Evolutionary conservation across 73 alveolate genomes (phyloP), one percentile per base, ranked within the genome.

Genomic region (Paramecium caudatum): DNA sequence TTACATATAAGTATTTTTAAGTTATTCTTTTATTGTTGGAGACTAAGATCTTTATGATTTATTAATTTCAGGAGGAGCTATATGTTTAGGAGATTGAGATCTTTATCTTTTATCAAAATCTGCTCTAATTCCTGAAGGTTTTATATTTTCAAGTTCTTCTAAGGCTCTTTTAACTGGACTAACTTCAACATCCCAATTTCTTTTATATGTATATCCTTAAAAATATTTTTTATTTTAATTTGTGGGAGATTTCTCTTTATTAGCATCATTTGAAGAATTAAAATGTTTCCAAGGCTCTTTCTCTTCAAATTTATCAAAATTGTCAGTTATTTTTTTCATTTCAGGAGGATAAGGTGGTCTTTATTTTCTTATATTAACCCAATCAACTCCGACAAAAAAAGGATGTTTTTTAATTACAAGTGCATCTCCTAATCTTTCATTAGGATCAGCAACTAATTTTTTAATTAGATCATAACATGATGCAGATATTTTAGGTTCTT

Each of bases 361-460:
- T 39, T 49, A 23, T n/a, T 15, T 21, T 48, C 97, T 82, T 33
- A 95, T 84, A 34, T 50, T 84, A 9, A 43, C 93, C 96, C 96
- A 95, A 62, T 95, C 98, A n/a, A 95, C 50, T 2, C 92, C 96
- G n/a, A 91, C 88, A 91, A 95, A 95, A 93, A 95, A 95, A 1
- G 98, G 96, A 83, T 95, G 98, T n/a, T 46, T 82, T 83, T 94
- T 95, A n/a, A 95, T 95, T 45, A 94, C 96, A 4, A 68, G 91
- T 3, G 91, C 97, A 15, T 96, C 97, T 32, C 97, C 96, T 10
- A 95, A 90, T 61, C 98, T 69, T 30, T 92, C 93, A 34, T 95
- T 96, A 2, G 97, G 95, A 61, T 94, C 99, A 33, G 94, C 91
- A 45, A 97, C 91, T 90, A 97, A 80, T 86, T 95, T 96, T 62